Evolutionary conservation across 192 early-diverging fungal species (phyloP), one percentile per base, ranked within the genome.

Genomic region (Gonapodya sp.): DNA sequence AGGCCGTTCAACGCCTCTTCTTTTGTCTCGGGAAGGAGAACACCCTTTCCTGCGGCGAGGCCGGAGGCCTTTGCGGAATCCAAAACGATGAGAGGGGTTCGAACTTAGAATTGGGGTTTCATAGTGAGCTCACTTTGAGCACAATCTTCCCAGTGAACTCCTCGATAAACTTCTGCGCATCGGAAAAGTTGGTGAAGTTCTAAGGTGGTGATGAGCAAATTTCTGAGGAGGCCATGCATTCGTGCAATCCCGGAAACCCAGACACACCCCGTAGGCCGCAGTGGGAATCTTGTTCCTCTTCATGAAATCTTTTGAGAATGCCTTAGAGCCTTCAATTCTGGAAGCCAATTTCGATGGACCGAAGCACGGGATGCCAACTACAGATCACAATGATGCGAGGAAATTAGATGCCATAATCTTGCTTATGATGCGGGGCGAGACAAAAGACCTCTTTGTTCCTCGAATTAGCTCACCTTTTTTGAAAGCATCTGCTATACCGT

Each of bases 231-330:
- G 81, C 81, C 18, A 81, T 80, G 31, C 0, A 33, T 34, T 2
- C 1, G 36, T 78, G 30, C 75, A 74, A 18, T 37, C n/a, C n/a
- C n/a, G n/a, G n/a, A n/a, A n/a, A n/a, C n/a, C n/a, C 0, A 73
- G 81, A 73, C 80, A 84, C 83, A 89, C 89, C 83, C 90, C 85
- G 88, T 97, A 98, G 31, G 90, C 91, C 1, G 98, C 98, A 0
- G 98, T 99, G 1, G 98, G 97, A 85, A 99, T 98, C 78, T 88
- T 84, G 88, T 99, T 95, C 84, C 92, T 92, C 86, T 92, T 89
- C 98, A 99, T 99, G 84, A 99, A 99, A 84, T 98, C 94, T 86
- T 98, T 99, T 82, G 96, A 94, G 85, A 98, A 99, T 18, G 96
- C 94, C 89, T 99, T 99, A 78, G 98, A 99, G 0, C 96, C 96